These are phyloP conservation scores for Boehmeria nivea DNA, from an alignment of 306 rosid species.

Conservation along the genomic window DNA sequence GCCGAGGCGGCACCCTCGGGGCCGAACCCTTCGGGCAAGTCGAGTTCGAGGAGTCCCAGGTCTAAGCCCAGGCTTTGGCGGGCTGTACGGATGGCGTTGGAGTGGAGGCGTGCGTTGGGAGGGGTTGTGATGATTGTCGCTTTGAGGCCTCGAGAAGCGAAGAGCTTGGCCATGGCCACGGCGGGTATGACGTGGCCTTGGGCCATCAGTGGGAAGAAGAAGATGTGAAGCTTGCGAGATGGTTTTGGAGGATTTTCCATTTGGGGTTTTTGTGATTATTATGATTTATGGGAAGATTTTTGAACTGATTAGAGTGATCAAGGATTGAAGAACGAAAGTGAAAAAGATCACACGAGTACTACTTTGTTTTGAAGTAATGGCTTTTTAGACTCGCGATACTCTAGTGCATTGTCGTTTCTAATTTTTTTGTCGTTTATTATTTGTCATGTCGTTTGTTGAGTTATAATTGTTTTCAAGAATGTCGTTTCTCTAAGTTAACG, in stretches of 20 bases:
- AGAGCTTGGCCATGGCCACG: conserved; percentile 24
- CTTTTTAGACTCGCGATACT: too few relatives aligned
- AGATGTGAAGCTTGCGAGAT: conserved; percentile 14
- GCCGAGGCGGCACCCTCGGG: conserved; percentile 27
- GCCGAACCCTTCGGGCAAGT: conserved; percentile 44
- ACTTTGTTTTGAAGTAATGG: too few relatives aligned
- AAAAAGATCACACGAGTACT: too few relatives aligned
- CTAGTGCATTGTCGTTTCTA: too few relatives aligned
- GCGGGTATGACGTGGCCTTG: conserved; percentile 32
- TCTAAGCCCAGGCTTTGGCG: background rate
- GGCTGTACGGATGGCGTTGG: conserved; percentile 22
- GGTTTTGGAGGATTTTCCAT: background rate
- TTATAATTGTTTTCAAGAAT: too few relatives aligned
- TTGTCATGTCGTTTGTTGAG: too few relatives aligned
- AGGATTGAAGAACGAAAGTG: background rate
- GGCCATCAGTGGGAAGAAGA: conserved; percentile 29
- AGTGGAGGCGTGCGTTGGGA: background rate
- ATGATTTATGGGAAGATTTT: too few relatives aligned
- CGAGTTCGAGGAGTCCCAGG: conserved; percentile 3
- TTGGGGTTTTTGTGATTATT: too few relatives aligned
- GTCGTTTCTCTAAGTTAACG: too few relatives aligned
- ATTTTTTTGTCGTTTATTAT: too few relatives aligned
- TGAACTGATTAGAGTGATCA: background rate
- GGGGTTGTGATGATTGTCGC: conserved; percentile 29
- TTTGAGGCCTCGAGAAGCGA: conserved; percentile 16